phyloP scores from a whole-genome alignment of 768 basidiomycete genomes.

The Lepiota brunneoincarnata region DNA sequence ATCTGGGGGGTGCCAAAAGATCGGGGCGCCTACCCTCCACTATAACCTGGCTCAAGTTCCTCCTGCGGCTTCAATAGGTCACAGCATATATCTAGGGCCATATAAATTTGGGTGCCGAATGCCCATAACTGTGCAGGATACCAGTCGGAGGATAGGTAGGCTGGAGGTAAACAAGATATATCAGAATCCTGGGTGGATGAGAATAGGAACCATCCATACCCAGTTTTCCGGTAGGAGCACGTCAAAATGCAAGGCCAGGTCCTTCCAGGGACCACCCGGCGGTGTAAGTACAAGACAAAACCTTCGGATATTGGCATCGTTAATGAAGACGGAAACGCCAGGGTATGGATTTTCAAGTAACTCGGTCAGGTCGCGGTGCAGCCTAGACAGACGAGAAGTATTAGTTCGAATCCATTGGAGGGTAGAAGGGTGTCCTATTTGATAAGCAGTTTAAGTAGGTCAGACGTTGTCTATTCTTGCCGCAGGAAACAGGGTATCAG shows the following conservation, averaged over 20 bases:
- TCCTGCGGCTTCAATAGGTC: constrained; percentile 33
- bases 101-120: constrained; percentile 42
- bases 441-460: too few relatives aligned
- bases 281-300: constrained; percentile 44
- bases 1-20: neutral
- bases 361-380: constrained; percentile 39
- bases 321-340: constrained; percentile 37
- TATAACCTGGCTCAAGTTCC: constrained; percentile 27
- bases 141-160: constrained; percentile 35
- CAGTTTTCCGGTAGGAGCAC: constrained; percentile 37
- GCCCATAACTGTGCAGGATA: constrained; percentile 27
- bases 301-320: constrained; percentile 38
- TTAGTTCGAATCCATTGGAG: too few relatives aligned
- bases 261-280: constrained; percentile 43
- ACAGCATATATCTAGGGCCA: constrained; percentile 38
- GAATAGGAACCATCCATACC: constrained; percentile 22
- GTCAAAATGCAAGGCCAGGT: constrained; percentile 37
- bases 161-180: constrained; percentile 18
- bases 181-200: neutral
- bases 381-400: constrained; percentile 25
- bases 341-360: constrained; percentile 40
- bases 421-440: too few relatives aligned
- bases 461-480: too few relatives aligned
- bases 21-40: constrained; percentile 28
- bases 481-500: neutral